Base-by-base conservation (phyloP, 768 basidiomycete genomes). In the Phaffia australis region DNA sequence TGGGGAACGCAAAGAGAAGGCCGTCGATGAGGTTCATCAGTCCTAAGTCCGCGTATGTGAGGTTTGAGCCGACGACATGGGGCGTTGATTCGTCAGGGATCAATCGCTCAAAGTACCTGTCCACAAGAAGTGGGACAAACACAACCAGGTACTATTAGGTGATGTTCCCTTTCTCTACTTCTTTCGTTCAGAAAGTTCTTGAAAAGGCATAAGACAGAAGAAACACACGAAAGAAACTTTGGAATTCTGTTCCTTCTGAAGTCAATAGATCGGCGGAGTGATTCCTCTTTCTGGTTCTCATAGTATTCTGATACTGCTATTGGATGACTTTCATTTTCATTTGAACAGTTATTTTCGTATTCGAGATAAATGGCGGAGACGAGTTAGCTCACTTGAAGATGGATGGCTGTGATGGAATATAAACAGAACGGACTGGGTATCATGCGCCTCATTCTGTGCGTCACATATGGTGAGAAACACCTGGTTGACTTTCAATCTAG, bases 251-350 rank as follows among this genome's bases (percentile, higher is more conserved):
- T 63, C 56, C 66, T 58, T 19, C 79, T 75, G 72, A 80, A 78
- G 58, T 75, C 74, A 60, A 73, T 71, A 9, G 80, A 75, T 19
- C 74, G 74, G 8, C 69, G 67, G 21, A 70, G 42, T 0, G 80
- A 74, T 56, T 75, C 79, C 0, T 70, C 70, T 69, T 80, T 79
- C 71, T 81, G 80, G 35, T 81, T 78, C 65, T 81, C 80, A 75
- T 81, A 78, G 69, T 75, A 74, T 25, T 62, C 68, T 19, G 57
- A 64, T 2, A 48, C 25, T 27, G 76, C 74, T 42, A 79, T 71
- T 0, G 80, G 80, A 69, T 81, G 79, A 67, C 64, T 65, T 30
- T 42, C 11, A 11, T 42, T 42, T 11, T 42, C 35, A 11, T 42
- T 42, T 11, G 6, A 42, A 42, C 35, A 11, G 35, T 42, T 42